Conservation (phyloP, 768 basidiomycete species). For the Termitomyces sp. region DNA sequence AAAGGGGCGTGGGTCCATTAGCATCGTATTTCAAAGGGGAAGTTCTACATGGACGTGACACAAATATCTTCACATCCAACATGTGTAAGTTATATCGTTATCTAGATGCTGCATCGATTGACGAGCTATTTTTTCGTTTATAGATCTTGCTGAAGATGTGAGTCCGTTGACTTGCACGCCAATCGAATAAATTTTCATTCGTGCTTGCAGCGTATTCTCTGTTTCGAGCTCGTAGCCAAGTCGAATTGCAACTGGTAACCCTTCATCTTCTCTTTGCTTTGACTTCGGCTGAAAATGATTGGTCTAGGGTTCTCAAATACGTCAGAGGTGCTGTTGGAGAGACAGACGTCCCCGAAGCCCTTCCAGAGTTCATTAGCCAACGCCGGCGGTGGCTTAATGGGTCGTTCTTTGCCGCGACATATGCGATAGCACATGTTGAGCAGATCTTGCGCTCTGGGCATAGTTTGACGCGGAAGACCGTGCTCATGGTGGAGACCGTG, state of each 20-base stretch:
- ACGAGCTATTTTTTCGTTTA: slow-evolving; percentile 6
- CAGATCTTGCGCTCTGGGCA: slow-evolving; percentile 84
- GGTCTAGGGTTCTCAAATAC: slow-evolving; percentile 87
- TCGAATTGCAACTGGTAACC: slow-evolving; percentile 73
- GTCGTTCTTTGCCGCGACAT: slow-evolving; percentile 93
- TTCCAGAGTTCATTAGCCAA: slow-evolving; percentile 93
- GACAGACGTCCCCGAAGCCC: slow-evolving; percentile 90
- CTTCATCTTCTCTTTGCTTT: neutral
- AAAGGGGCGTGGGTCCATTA: slow-evolving; percentile 78
- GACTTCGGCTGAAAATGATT: slow-evolving; percentile 9
- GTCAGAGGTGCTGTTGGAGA: slow-evolving; percentile 92
- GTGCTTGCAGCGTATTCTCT: slow-evolving; percentile 67
- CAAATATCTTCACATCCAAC: slow-evolving; percentile 93
- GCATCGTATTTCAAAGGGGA: slow-evolving; percentile 99
- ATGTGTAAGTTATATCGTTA: slow-evolving; percentile 70
- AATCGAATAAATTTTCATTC: slow-evolving; percentile 18
- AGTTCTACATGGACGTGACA: slow-evolving; percentile 75
- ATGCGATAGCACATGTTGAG: slow-evolving; percentile 85
- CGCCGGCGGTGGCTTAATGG: slow-evolving; percentile 89
- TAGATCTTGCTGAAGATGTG: slow-evolving; percentile 90
- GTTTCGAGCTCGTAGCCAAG: slow-evolving; percentile 79
- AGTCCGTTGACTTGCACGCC: slow-evolving; percentile 20
- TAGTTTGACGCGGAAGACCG: slow-evolving; percentile 67
- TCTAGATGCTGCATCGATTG: neutral
- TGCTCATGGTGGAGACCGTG: slow-evolving; percentile 76